Evolutionary conservation across 1,139 yeast species (phyloP).

Genomic region (Williopsis jadinii): DNA sequence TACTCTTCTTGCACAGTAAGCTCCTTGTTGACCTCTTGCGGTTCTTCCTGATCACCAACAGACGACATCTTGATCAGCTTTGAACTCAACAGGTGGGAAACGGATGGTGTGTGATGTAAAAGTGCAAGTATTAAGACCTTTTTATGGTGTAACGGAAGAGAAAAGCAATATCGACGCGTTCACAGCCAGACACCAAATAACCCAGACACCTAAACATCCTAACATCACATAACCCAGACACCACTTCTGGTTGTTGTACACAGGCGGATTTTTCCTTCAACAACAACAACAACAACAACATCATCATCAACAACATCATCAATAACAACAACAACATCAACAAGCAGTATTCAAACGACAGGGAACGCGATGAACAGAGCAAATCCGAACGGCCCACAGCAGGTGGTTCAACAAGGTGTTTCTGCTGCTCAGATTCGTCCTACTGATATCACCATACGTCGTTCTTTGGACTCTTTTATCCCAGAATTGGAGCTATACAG

Average conservation of each 20-base stretch:
- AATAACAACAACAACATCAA: neutral
- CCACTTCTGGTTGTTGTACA: too few species aligned
- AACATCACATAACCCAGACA: too few species aligned
- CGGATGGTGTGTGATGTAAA: too few species aligned
- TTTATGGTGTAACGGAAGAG: too few species aligned
- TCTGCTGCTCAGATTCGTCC: constrained; percentile 20
- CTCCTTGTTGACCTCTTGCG: constrained; percentile 12
- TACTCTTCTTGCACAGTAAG: constrained; percentile 51
- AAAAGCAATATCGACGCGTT: too few species aligned
- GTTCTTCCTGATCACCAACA: constrained; percentile 1
- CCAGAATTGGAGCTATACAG: constrained; percentile 74
- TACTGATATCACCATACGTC: constrained; percentile 21
- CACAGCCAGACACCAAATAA: too few species aligned
- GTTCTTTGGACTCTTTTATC: constrained; percentile 31
- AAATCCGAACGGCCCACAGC: constrained; percentile 11
- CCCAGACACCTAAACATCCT: too few species aligned
- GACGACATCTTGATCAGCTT: too few species aligned
- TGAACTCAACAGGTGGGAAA: too few species aligned
- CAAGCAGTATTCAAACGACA: neutral
- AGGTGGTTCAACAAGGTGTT: constrained; percentile 13
- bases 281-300: neutral
- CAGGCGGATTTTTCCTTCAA: too few species aligned
- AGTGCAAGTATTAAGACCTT: too few species aligned
- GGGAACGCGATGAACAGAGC: constrained; percentile 1
- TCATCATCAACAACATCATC: neutral